Evolutionary conservation across 176 grass and related monocot genomes (phyloP), one percentile per base, ranked within the genome.

Genomic region (Thalia dealbata): DNA sequence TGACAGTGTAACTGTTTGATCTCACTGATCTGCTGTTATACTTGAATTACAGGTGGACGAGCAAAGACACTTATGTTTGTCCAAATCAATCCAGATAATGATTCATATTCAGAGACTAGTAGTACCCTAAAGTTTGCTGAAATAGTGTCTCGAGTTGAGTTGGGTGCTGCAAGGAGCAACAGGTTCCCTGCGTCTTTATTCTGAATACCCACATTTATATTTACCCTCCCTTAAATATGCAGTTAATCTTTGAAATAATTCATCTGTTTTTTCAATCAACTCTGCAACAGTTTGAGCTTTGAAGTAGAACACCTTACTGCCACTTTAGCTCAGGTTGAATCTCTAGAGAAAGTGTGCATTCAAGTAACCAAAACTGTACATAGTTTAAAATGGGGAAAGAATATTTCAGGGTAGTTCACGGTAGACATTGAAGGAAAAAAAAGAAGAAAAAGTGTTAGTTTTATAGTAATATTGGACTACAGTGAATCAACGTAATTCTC

Each of bases 51-150:
- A 97, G 93, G 93, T 79, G 93, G 93, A 74, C 93, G 92, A 80
- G 93, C 93, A 23, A 92, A 97, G 66, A 97, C 93, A 63, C 62
- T 97, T 18, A 97, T 97, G 93, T 90, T 97, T 88, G 93, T 97
- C 64, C 93, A 97, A 74, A 81, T 97, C 82, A 97, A 97, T 73
- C 89, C 93, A 0, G 89, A 97, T 52, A 74, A 80, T 29, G 93
- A 92, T 74, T 92, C 89, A 59, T 90, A 92, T 86, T 86, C 76
- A 78, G 93, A 97, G 81, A 97, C 93, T 58, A 92, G 90, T 83
- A 97, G 93, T 64, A 97, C 93, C 56, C 83, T 97, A 65, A 97
- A 97, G 81, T 97, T 97, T 78, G 93, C 93, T 18, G 93, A 97
- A 85, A 92, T 89, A 48, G 93, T 97, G 70, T 97, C 93, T 82